These are phyloP conservation scores for Daldinia caldariorum DNA, from an alignment of 495 filamentous ascomycete species.

Conservation along the genomic window DNA sequence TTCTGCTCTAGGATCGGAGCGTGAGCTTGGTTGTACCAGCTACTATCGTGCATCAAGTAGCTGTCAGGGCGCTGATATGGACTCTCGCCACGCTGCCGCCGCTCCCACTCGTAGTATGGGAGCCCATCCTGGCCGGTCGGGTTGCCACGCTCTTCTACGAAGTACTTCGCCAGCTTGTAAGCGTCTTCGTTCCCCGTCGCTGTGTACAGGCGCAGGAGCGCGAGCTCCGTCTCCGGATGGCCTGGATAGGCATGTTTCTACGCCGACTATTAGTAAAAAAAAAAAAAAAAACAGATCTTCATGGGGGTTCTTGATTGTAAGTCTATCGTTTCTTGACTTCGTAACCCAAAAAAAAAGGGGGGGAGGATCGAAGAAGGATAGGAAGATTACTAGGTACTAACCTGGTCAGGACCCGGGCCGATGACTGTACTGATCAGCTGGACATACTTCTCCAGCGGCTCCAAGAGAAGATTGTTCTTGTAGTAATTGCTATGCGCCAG, in stretches of 20 bases:
- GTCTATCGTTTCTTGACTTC: not conserved
- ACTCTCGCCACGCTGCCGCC: conserved; percentile 59
- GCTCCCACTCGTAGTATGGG: conserved; percentile 65
- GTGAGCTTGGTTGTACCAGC: conserved; percentile 67
- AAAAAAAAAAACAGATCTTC: too few species aligned
- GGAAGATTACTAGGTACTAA: conserved; percentile 11
- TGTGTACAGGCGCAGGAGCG: conserved; percentile 64
- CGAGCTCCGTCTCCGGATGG: conserved; percentile 69
- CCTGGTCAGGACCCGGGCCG: conserved; percentile 58
- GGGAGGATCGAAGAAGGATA: too few species aligned
- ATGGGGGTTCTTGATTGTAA: not conserved
- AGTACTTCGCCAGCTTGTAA: conserved; percentile 63
- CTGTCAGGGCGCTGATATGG: conserved; percentile 55
- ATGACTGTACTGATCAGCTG: conserved; percentile 61
- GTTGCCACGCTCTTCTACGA: conserved; percentile 67
- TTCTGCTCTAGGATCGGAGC: conserved; percentile 63
- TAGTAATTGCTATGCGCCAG: conserved; percentile 63
- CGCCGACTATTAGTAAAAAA: not conserved
- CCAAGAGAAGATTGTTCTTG: conserved; percentile 60
- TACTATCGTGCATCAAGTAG: conserved; percentile 51
- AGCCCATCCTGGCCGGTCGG: conserved; percentile 56
- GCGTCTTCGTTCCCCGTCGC: conserved; percentile 57
- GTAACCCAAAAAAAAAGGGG: conserved; percentile 1
- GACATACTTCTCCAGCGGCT: conserved; percentile 64
- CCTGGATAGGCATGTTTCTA: conserved; percentile 66